These are phyloP conservation scores for Tieghemostelium lacteum DNA, from an alignment of 78 protist genomes.

Conservation along the genomic window DNA sequence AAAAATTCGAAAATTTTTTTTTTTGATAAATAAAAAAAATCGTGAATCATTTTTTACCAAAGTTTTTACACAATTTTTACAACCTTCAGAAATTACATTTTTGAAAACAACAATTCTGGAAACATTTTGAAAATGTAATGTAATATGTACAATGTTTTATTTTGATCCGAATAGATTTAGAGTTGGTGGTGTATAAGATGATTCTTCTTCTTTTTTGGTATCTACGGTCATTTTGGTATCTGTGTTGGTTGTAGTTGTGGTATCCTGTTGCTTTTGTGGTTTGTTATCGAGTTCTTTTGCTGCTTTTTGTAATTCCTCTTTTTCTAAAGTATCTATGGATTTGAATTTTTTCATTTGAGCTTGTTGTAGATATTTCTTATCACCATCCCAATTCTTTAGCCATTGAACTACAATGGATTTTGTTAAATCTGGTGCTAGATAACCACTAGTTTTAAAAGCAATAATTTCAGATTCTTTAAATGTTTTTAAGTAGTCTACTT, in stretches of 20 bases:
- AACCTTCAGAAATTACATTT: too few relatives aligned
- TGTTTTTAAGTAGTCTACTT: not conserved
- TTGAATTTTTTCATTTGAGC: conserved; percentile 41
- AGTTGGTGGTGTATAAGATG: conserved; percentile 10
- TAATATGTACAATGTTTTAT: not conserved
- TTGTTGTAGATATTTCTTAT: conserved; percentile 4
- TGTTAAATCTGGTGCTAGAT: conserved; percentile 57
- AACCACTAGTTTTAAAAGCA: conserved; percentile 32
- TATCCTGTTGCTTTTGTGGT: too few relatives aligned
- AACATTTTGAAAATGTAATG: not conserved
- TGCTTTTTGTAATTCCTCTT: not conserved
- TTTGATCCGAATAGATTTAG: conserved; percentile 8
- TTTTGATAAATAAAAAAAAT: too few relatives aligned
- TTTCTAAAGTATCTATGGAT: conserved; percentile 21
- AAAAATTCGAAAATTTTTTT: too few relatives aligned
- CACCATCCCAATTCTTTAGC: conserved; percentile 63
- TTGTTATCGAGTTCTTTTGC: too few relatives aligned
- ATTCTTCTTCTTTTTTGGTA: not conserved
- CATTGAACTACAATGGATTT: not conserved
- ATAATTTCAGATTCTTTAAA: conserved; percentile 1
- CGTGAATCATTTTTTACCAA: too few relatives aligned
- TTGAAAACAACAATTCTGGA: not conserved
- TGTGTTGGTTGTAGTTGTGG: not conserved
- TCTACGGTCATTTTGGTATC: not conserved
- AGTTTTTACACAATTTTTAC: too few relatives aligned